Conservation (phyloP, 345 rosid genomes). For the Citrus australasica region DNA sequence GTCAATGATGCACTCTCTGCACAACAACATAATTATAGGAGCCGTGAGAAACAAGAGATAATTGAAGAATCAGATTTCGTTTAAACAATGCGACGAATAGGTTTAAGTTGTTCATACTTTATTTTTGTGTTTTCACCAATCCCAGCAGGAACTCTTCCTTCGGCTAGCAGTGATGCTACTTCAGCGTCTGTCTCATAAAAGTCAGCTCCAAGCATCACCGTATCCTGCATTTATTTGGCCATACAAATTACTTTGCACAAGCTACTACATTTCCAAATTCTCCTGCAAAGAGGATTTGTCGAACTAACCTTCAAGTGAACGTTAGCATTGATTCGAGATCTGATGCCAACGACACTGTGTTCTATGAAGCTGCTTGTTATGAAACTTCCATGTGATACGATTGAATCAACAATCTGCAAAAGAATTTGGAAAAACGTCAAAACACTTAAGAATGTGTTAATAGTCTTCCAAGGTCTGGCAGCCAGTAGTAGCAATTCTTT, state of each 20-base stretch:
- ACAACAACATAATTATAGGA: conserved; percentile 5
- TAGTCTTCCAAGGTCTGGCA: too few species aligned
- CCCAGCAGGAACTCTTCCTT: conserved; percentile 71
- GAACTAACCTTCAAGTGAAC: conserved; percentile 75
- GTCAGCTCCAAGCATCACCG: conserved; percentile 93
- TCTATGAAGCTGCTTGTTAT: conserved; percentile 61
- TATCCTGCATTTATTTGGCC: conserved; percentile 49
- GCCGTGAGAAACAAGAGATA: neutral
- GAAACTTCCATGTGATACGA: conserved; percentile 93
- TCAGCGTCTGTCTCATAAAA: conserved; percentile 82
- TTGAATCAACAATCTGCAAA: conserved; percentile 74
- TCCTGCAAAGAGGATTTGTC: neutral
- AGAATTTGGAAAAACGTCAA: neutral
- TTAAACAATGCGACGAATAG: neutral
- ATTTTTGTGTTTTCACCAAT: conserved; percentile 86
- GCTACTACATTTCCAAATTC: neutral
- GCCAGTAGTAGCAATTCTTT: neutral
- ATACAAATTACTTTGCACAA: neutral
- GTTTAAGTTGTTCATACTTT: conserved; percentile 36
- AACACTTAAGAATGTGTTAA: neutral
- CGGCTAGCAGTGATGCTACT: conserved; percentile 53
- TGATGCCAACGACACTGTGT: conserved; percentile 86
- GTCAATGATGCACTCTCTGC: conserved; percentile 91
- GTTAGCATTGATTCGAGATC: conserved; percentile 72
- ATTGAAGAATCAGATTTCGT: neutral